Conservation (phyloP, 305 asterid genomes). For the Solanum chacoense region DNA sequence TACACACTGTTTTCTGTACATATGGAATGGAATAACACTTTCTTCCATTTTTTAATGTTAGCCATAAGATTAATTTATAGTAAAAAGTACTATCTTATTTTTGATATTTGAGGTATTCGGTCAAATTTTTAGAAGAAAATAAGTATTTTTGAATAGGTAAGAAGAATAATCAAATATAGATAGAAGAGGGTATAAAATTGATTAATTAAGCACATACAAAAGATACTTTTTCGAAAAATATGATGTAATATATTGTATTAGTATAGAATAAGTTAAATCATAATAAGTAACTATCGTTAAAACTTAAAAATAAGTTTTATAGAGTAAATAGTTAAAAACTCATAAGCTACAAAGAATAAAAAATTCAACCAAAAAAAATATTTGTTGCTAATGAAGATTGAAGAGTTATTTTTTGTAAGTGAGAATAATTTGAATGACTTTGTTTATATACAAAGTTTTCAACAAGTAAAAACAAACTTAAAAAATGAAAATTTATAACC, state of each 20-base stretch:
- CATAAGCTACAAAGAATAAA: too few species aligned
- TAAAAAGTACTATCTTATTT: not conserved
- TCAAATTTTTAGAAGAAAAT: too few species aligned
- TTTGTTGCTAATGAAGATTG: not conserved
- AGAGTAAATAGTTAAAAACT: too few species aligned
- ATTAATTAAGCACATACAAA: too few species aligned
- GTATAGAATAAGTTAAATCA: too few species aligned
- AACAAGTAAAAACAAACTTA: not conserved
- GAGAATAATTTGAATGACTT: not conserved
- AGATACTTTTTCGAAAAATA: too few species aligned
- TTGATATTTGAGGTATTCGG: not conserved
- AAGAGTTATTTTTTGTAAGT: not conserved
- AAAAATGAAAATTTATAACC: not conserved
- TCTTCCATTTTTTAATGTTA: not conserved
- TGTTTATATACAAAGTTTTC: not conserved
- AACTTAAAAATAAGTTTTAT: too few species aligned
- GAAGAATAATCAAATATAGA: too few species aligned
- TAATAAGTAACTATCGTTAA: fast-evolving
- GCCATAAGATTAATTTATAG: not conserved
- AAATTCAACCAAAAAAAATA: too few species aligned
- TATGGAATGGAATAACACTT: not conserved
- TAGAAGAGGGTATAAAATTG: too few species aligned
- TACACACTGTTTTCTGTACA: not conserved
- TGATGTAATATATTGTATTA: too few species aligned
- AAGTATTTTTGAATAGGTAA: too few species aligned